Evolutionary conservation across 495 filamentous ascomycete genomes (phyloP), one percentile per base, ranked within the genome.

Genomic region (Usnea hakonensis): DNA sequence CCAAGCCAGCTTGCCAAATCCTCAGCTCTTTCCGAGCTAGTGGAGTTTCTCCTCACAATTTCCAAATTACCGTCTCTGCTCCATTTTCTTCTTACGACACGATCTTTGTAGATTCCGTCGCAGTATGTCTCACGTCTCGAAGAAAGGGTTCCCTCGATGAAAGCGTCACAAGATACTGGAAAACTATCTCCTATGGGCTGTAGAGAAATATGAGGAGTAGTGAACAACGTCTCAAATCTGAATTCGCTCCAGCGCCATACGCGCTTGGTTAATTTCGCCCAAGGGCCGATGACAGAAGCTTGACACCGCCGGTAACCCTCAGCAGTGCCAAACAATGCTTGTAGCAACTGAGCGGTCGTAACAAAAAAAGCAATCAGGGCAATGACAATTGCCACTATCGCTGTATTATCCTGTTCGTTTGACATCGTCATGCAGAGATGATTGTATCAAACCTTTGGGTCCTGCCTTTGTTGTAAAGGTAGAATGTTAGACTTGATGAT

Each of bases 301-400:
- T 71, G 69, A 57, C 74, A 76, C 57, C 68, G 60, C 36, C 74
- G 69, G 36, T 74, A 77, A 8, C 72, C 75, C 48, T 68, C 70
- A 19, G 75, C 75, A 1, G 73, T 75, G 19, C 70, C 71, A 38
- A 74, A 74, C 32, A 73, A 66, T 48, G 75, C 72, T 17, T 70
- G 62, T 3, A 73, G 55, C 1, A 75, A 59, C 62, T 76, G 75
- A 0, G 60, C 64, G 8, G 72, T 32, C 2, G 75, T 67, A 11
- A 70, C 63, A 23, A 72, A n/a, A 13, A 77, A 69, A 6, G 73
- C 74, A n/a, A 70, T 63, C 7, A 77, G 59, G 0, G 73, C 64
- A 40, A 77, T 64, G 21, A 67, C 68, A 0, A 77, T 62, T 11
- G 74, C 75, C 17, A 63, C 61, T 7, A 40, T 14, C 21, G 65